A percentile compares a stretch with the other conserved stretches of the same genome.
Conservation (phyloP, 306 rosid genomes). For the Quercus berberidifolia region DNA sequence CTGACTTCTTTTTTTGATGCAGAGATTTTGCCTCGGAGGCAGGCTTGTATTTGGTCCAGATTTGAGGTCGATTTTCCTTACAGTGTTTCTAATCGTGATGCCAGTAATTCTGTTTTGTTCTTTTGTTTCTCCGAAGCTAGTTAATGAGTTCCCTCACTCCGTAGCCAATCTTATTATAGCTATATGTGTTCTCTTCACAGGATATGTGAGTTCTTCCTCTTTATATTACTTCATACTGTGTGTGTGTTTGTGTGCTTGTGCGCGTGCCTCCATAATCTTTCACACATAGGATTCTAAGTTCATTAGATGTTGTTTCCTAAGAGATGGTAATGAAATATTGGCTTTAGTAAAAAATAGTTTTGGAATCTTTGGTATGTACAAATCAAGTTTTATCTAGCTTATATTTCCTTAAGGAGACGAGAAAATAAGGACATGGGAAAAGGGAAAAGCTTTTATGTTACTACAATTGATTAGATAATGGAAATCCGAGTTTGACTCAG, state of each 20-base stretch:
- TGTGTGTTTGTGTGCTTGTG: background rate
- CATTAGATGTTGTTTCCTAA: too few species aligned
- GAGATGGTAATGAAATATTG: too few species aligned
- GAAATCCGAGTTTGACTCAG: background rate
- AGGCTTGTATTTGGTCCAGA: constrained; percentile 43
- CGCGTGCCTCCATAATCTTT: too few species aligned
- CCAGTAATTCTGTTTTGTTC: constrained; percentile 35
- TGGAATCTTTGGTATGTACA: background rate
- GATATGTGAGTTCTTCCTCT: constrained; percentile 32
- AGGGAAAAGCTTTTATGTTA: background rate
- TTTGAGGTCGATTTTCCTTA: constrained; percentile 31
- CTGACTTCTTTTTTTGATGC: background rate
- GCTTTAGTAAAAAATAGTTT: background rate
- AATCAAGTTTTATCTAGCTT: background rate
- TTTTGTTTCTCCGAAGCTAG: constrained; percentile 26
- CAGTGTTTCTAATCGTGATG: constrained; percentile 31
- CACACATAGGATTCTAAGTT: too few species aligned
- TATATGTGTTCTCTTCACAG: constrained; percentile 11
- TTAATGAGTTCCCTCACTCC: constrained; percentile 6
- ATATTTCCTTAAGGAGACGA: too few species aligned
- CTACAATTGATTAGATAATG: background rate
- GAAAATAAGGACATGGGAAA: background rate
- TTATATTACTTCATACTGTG: background rate
- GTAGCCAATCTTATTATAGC: constrained; percentile 22
- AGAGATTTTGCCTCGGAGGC: constrained; percentile 34